phyloP scores from a whole-genome alignment of 2,329 filamentous ascomycete species.

The Westerdykella aurantiaca region DNA sequence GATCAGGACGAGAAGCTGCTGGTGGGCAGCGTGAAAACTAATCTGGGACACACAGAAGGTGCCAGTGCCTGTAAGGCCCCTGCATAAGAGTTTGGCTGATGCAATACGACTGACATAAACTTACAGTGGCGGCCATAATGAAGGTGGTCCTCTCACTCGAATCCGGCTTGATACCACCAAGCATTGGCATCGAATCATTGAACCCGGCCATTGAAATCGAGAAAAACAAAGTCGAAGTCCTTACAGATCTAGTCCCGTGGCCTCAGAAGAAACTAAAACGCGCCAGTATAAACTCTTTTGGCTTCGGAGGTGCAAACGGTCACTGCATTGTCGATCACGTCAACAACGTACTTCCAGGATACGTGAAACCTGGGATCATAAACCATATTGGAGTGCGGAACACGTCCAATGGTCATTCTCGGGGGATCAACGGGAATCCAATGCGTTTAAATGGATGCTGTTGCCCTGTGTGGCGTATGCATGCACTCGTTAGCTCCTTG shows the following conservation, averaged over 20 bases:
- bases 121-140: conserved; percentile 30
- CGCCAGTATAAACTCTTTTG: conserved; percentile 9
- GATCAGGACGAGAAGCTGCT: neutral
- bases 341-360: too few relatives aligned
- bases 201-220: conserved; percentile 7
- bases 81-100: too few relatives aligned
- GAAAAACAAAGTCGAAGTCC: conserved; percentile 2
- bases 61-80: conserved; percentile 30
- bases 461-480: too few relatives aligned
- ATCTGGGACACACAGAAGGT: conserved; percentile 38
- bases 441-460: too few relatives aligned
- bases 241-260: conserved; percentile 6
- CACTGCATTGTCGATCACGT: conserved; percentile 5
- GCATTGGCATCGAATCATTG: conserved; percentile 11
- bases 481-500: too few relatives aligned
- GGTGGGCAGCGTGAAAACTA: conserved; percentile 21
- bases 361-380: too few relatives aligned
- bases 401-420: too few relatives aligned
- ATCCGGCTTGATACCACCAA: conserved; percentile 24
- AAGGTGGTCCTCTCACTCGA: conserved; percentile 35
- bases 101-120: too few relatives aligned
- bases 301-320: conserved; percentile 12
- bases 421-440: too few relatives aligned
- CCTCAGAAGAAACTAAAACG: conserved; percentile 3
- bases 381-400: too few relatives aligned